Evolutionary conservation across 495 filamentous ascomycete species (phyloP).

Genomic region (Hypomontagnella monticulosa): DNA sequence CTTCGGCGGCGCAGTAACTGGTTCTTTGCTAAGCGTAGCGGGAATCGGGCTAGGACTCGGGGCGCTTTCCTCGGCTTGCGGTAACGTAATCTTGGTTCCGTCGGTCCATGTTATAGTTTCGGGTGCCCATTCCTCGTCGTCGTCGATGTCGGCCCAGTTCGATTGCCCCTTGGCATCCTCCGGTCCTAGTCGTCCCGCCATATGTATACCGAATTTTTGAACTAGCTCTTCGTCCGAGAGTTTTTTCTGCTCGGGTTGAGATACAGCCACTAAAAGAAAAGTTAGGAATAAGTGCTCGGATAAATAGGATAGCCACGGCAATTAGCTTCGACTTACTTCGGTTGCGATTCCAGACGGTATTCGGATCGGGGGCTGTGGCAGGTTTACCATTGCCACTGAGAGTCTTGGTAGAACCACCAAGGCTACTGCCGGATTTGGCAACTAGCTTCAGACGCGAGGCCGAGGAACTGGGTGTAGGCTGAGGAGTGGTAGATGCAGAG

Average conservation of each 20-base stretch:
- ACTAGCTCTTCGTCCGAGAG: conserved; percentile 96
- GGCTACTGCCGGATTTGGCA: conserved; percentile 62
- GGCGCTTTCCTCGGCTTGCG: conserved; percentile 65
- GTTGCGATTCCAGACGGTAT: conserved; percentile 98
- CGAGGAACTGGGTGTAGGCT: conserved; percentile 49
- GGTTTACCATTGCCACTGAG: conserved; percentile 64
- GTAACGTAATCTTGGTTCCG: conserved; percentile 89
- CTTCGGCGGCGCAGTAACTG: conserved; percentile 47
- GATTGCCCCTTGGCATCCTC: conserved; percentile 83
- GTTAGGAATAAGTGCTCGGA: conserved; percentile 26
- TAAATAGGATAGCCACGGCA: conserved; percentile 9
- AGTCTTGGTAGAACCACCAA: conserved; percentile 57
- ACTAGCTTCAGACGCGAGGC: conserved; percentile 61
- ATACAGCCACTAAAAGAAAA: conserved; percentile 64
- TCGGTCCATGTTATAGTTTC: conserved; percentile 98
- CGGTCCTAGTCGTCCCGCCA: conserved; percentile 88
- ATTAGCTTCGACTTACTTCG: conserved; percentile 70
- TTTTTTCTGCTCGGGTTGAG: conserved; percentile 84
- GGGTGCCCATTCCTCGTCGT: conserved; percentile 98
- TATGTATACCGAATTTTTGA: conserved; percentile 91
- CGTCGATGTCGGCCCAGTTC: conserved; percentile 98
- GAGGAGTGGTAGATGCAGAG: conserved; percentile 45
- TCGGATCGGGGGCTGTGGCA: conserved; percentile 64
- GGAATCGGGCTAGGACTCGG: conserved; percentile 52
- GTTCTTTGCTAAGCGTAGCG: conserved; percentile 36